These are phyloP conservation scores for Allantophomopsis cytisporea DNA, from an alignment of 2,329 filamentous ascomycete species.

Conservation along the genomic window DNA sequence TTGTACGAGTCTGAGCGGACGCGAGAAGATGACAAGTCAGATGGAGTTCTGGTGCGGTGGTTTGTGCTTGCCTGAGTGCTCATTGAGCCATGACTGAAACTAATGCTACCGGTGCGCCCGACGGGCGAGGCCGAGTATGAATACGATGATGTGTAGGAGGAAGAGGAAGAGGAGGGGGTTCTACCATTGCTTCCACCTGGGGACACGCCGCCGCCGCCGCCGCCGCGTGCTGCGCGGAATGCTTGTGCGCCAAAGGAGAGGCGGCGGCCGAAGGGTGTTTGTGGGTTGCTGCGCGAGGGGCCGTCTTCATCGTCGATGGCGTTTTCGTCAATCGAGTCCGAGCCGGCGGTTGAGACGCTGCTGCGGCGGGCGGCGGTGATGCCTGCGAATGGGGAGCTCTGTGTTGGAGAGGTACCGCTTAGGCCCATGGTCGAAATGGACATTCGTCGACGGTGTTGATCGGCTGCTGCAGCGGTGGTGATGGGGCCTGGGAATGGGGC, in stretches of 20 bases:
- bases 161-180: conserved; percentile 16
- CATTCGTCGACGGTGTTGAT: conserved; percentile 52
- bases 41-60: conserved; percentile 43
- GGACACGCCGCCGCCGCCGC: conserved; percentile 15
- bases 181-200: conserved; percentile 14
- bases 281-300: conserved; percentile 42
- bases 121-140: too few species aligned
- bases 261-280: conserved; percentile 66
- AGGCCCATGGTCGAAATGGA: conserved; percentile 64
- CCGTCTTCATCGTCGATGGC: conserved; percentile 56
- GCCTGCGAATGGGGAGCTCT: conserved; percentile 33
- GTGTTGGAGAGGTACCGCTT: conserved; percentile 56
- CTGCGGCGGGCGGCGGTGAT: conserved; percentile 39
- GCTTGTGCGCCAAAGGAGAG: conserved; percentile 84
- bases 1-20: conserved; percentile 74
- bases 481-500: conserved; percentile 33
- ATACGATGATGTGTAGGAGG: conserved; percentile 8
- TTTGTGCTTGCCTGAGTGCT: conserved; percentile 39
- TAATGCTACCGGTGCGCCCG: not conserved
- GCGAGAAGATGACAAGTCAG: conserved; percentile 40
- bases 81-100: conserved; percentile 4
- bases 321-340: conserved; percentile 55
- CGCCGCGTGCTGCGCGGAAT: conserved; percentile 20
- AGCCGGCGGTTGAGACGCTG: conserved; percentile 56
- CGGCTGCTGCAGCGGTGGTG: conserved; percentile 32